Evolutionary conservation across 495 filamentous ascomycete species (phyloP).

Genomic region (Trichoderma gamsii): DNA sequence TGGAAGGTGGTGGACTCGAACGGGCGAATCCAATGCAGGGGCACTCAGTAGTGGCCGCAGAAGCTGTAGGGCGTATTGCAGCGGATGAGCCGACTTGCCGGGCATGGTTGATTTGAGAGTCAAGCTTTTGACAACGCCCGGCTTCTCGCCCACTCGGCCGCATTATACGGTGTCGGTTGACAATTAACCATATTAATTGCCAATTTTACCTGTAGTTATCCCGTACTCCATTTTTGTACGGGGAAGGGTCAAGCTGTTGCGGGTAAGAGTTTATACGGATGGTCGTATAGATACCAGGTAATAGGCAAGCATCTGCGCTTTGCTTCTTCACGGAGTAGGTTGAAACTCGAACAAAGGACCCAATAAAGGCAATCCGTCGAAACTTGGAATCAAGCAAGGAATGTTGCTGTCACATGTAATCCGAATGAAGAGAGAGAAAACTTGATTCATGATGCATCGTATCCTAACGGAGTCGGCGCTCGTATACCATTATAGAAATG

Average conservation of each 20-base stretch:
- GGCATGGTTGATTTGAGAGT: not conserved
- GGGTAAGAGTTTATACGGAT: not conserved
- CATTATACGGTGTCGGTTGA: not conserved
- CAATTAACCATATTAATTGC: conserved; percentile 3
- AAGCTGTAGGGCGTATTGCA: not conserved
- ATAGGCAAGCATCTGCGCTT: too few relatives aligned
- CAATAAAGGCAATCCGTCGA: not conserved
- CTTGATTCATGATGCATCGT: not conserved
- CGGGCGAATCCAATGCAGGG: not conserved
- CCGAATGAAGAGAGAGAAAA: not conserved
- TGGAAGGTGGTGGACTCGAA: not conserved
- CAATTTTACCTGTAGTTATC: not conserved
- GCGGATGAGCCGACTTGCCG: conserved; percentile 9
- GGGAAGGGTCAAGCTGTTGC: not conserved
- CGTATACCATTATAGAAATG: not conserved
- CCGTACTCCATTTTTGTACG: not conserved
- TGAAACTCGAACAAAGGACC: not conserved
- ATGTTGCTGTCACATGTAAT: not conserved
- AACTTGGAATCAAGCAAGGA: not conserved
- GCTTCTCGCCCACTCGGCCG: not conserved
- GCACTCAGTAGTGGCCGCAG: not conserved
- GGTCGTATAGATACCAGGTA: not conserved
- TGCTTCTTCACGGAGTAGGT: not conserved
- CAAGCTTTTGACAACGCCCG: not conserved
- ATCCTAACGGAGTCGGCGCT: not conserved